Base-by-base conservation (phyloP, 306 rosid species). In the Urtica urens region DNA sequence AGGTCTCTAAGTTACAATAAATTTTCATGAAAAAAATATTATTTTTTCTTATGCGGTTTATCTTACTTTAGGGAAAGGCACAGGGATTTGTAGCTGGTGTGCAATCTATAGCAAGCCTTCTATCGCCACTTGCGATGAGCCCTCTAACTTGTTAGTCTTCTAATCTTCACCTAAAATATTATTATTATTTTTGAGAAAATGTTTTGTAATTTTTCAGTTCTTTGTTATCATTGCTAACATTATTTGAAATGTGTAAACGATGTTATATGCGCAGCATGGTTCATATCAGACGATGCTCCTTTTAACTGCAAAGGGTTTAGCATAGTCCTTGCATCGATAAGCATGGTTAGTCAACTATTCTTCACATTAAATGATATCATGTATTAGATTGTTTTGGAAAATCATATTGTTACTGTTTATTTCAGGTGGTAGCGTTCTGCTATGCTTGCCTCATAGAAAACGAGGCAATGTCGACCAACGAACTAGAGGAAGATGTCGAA, bases 261-360 rank as follows among this genome's bases (percentile, higher is more conserved):
- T 15, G 37, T 4, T 7, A 3, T 26, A 49, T 49, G 15, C 60
- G 72, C 76, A 86, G 95, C 95, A 24, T 69, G 68, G 82, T 86
- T 86, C 67, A 34, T 86, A 22, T 86, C 95, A n/a, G 48, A 52
- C 21, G 51, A 57, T 53, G 93, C 95, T 13, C 95, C 95, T 22
- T 86, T 86, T 76, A 55, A 81, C 39, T 86, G 93, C 70, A 86
- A 86, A 78, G 95, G 93, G 49, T 86, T 86, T 55, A 76, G 85
- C 80, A 69, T 86, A 16, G 65, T 86, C 35, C 63, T 78, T 42
- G 93, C 88, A 58, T 81, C 93, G 26, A 24, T 81, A 56, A 55
- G 72, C 77, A 71, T 81, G 88, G 95, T 76, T 58, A 68, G 51
- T 27, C 23, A 35, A 35, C 42, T n/a, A 18, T 60, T 29, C 55